These are phyloP conservation scores for Xerocomellus chrysenteron DNA, from an alignment of 768 basidiomycete species.

Conservation along the genomic window DNA sequence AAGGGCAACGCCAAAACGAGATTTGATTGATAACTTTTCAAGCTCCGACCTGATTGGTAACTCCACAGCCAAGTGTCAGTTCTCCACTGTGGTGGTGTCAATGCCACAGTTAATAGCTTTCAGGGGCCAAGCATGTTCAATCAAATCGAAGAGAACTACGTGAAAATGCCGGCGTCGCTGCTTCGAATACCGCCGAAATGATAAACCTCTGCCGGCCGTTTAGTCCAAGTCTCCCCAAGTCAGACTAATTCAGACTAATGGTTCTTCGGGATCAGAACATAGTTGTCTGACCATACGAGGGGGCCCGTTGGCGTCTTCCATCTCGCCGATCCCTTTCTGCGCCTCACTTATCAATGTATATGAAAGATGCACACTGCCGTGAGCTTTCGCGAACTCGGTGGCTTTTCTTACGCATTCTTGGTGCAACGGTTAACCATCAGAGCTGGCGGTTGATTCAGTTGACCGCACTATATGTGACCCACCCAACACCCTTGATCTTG, in stretches of 20 bases:
- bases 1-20: slow-evolving; percentile 21
- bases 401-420: not conserved
- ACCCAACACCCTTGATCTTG: no score
- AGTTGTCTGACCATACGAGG: no score
- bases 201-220: not conserved
- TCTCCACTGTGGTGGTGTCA: no score
- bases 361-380: not conserved
- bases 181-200: not conserved
- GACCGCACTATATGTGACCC: no score
- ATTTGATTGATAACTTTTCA: slow-evolving; percentile 33
- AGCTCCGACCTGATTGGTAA: slow-evolving; percentile 39
- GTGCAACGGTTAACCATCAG: not conserved
- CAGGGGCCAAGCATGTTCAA: not conserved
- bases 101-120: no score
- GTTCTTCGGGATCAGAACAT: no score
- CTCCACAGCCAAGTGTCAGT: no score
- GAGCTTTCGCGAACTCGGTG: no score
- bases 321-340: not conserved
- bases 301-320: not conserved
- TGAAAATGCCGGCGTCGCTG: not conserved
- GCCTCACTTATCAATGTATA: not conserved
- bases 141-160: not conserved
- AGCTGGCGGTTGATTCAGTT: not conserved
- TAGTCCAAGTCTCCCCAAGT: no score
- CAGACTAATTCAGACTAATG: no score